Conservation (phyloP, 1,284 basidiomycete species). For the Boletus subluridellus region DNA sequence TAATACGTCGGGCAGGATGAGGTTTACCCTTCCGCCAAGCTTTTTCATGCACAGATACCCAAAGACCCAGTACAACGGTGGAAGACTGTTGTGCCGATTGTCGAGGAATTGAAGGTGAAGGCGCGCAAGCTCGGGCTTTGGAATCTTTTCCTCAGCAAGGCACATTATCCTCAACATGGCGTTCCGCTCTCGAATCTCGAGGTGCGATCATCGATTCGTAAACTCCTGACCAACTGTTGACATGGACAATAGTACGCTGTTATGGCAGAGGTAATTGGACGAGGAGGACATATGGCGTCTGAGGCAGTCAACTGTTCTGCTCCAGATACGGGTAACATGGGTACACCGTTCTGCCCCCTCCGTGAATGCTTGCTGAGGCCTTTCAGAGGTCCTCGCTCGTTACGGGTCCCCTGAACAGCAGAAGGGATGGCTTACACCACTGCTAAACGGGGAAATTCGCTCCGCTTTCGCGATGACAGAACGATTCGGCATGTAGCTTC, state of each 20-base stretch:
- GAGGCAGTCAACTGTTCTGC: slow-evolving; percentile 91
- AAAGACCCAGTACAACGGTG: slow-evolving; percentile 74
- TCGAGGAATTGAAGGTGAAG: slow-evolving; percentile 84
- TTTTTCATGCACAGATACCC: slow-evolving; percentile 84
- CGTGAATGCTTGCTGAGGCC: slow-evolving; percentile 1
- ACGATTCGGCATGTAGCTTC: slow-evolving; percentile 61
- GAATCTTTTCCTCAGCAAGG: slow-evolving; percentile 95
- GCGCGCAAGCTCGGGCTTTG: slow-evolving; percentile 88
- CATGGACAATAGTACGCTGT: slow-evolving; percentile 73
- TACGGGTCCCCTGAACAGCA: slow-evolving; percentile 91
- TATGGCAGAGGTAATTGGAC: slow-evolving; percentile 93
- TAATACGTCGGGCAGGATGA: slow-evolving; percentile 63
- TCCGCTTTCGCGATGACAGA: slow-evolving; percentile 97
- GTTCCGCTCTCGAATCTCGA: slow-evolving; percentile 92
- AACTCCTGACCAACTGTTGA: slow-evolving; percentile 1
- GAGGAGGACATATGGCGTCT: slow-evolving; percentile 76
- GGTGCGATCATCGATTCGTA: slow-evolving; percentile 42
- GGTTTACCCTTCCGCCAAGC: slow-evolving; percentile 72
- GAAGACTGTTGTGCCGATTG: slow-evolving; percentile 77
- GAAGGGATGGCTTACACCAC: slow-evolving; percentile 83
- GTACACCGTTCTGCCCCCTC: slow-evolving; percentile 40
- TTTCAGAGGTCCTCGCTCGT: slow-evolving; percentile 87
- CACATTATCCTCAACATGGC: slow-evolving; percentile 86
- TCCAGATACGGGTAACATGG: slow-evolving; percentile 96
- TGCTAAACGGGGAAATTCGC: slow-evolving; percentile 90